phyloP scores from a whole-genome alignment of 75 land plant genomes.

The Ceratopteris richardii region DNA sequence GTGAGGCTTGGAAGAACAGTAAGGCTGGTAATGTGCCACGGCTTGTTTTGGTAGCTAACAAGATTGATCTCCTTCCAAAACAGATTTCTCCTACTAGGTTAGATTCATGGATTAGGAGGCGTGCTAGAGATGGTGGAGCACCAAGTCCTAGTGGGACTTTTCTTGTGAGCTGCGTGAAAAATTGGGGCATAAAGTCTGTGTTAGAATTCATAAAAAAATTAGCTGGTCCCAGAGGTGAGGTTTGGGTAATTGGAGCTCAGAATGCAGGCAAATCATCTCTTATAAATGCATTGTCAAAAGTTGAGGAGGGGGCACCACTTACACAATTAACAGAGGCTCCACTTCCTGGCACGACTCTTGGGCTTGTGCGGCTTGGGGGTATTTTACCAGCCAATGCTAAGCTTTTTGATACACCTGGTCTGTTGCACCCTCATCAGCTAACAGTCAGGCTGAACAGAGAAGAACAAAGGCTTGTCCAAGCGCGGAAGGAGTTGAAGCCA shows the following conservation, averaged over 20 bases:
- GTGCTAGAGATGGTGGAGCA: slow-evolving; percentile 59
- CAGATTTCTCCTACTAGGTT: slow-evolving; percentile 51
- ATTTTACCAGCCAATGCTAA: slow-evolving; percentile 82
- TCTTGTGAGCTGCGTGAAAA: slow-evolving; percentile 64
- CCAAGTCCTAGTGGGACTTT: slow-evolving; percentile 56
- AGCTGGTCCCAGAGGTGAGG: slow-evolving; percentile 71
- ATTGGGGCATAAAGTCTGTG: slow-evolving; percentile 75
- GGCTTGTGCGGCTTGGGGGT: slow-evolving; percentile 67
- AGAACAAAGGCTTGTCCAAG: slow-evolving; percentile 85
- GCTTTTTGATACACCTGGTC: slow-evolving; percentile 93
- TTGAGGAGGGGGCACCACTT: slow-evolving; percentile 38
- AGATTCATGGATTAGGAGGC: slow-evolving; percentile 72
- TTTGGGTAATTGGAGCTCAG: slow-evolving; percentile 92
- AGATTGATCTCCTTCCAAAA: slow-evolving; percentile 72
- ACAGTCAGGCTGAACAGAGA: slow-evolving; percentile 71
- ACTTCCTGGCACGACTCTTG: slow-evolving; percentile 90
- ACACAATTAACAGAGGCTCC: slow-evolving; percentile 83
- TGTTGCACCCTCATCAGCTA: slow-evolving; percentile 74
- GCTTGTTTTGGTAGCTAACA: slow-evolving; percentile 67
- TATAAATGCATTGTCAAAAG: slow-evolving; percentile 72
- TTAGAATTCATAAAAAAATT: slow-evolving; percentile 49
- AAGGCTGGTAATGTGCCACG: slow-evolving; percentile 81
- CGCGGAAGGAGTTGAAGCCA: slow-evolving; percentile 83
- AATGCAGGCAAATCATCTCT: slow-evolving; percentile 95
- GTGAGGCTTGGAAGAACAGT: slow-evolving; percentile 54